Conservation (phyloP, 164 flowering plant genomes). For the Vitis rupestris region DNA sequence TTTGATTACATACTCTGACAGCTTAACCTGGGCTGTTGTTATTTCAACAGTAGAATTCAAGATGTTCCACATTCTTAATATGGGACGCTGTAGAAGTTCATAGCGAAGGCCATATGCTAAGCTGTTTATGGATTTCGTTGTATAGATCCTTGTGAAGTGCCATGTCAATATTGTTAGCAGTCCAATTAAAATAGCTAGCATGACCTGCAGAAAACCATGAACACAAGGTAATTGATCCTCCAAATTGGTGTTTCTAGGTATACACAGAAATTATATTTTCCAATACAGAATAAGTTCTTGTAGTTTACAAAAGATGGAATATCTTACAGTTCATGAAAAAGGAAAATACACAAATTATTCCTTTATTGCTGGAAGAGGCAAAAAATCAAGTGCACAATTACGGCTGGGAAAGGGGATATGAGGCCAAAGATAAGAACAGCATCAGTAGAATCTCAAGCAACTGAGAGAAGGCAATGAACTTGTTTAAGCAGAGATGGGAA, state of each 20-base stretch:
- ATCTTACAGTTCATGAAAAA: no score
- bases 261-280: background rate
- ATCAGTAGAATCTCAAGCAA: background rate
- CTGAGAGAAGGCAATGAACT: background rate
- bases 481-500: no score
- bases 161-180: slow-evolving; percentile 87
- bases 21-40: slow-evolving; percentile 88
- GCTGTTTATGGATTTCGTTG: slow-evolving; percentile 69
- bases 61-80: slow-evolving; percentile 93
- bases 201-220: slow-evolving; percentile 59
- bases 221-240: background rate
- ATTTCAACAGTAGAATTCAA: slow-evolving; percentile 86
- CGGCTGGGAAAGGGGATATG: no score
- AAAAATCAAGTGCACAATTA: no score
- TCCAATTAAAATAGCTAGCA: slow-evolving; percentile 95
- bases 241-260: background rate
- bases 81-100: slow-evolving; percentile 92
- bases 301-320: no score
- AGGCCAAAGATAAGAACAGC: no score
- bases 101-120: slow-evolving; percentile 86
- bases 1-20: slow-evolving; percentile 78
- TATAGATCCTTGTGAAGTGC: slow-evolving; percentile 88
- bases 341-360: no score
- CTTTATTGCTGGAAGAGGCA: no score
- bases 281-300: no score